Percentiles rank a stretch among this genome's conserved stretches.
Conservation (phyloP, 1,284 basidiomycete species). For the Polyporus tsugae region DNA sequence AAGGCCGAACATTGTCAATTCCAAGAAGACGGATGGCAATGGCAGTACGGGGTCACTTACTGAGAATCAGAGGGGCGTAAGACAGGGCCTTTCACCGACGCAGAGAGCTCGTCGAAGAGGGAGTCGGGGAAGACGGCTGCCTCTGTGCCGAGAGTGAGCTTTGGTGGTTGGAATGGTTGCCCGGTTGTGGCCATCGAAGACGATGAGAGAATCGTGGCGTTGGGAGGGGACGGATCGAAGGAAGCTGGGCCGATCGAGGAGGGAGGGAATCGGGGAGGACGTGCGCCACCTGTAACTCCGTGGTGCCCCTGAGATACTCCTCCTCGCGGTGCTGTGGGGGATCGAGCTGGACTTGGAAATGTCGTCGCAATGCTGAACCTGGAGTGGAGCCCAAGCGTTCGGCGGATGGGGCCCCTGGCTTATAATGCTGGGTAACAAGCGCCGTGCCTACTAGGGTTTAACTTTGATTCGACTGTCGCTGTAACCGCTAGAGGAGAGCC, state of each 20-base stretch:
- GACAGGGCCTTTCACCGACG: conserved; percentile 36
- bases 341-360: background rate
- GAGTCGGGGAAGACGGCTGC: conserved; percentile 19
- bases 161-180: conserved; percentile 7
- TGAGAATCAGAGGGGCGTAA: conserved; percentile 33
- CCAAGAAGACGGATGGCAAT: background rate
- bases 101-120: conserved; percentile 34
- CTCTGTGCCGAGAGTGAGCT: conserved; percentile 8
- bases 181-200: background rate
- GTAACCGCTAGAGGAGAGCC: background rate
- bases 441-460: conserved; percentile 1
- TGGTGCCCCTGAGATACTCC: background rate
- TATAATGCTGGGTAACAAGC: conserved; percentile 1
- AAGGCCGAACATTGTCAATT: background rate
- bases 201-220: conserved; percentile 10
- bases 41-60: conserved; percentile 18
- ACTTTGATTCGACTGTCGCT: conserved; percentile 16
- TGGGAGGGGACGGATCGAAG: conserved; percentile 6
- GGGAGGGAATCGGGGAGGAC: background rate
- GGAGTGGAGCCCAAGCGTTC: background rate
- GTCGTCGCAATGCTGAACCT: background rate
- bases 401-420: background rate
- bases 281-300: background rate
- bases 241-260: conserved; percentile 3
- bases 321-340: background rate